Percentiles rank a stretch among this genome's conserved stretches.
phyloP scores from a whole-genome alignment of 169 alveolate genomes.

The Neospora caninum region DNA sequence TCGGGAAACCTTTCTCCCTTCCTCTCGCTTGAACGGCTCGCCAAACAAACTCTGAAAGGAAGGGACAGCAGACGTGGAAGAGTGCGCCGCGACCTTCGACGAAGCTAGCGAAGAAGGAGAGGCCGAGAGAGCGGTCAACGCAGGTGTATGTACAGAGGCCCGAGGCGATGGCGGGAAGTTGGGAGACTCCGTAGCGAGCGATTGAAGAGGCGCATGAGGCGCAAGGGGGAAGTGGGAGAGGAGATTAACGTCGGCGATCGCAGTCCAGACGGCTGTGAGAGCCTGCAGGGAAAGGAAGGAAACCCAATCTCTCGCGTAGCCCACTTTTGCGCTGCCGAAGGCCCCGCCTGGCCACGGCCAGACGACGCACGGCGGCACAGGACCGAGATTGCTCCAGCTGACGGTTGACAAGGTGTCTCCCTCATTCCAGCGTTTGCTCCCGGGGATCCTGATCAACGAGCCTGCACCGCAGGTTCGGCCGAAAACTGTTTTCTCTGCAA shows the following conservation, averaged over 20 bases:
- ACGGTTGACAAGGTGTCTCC: too few relatives aligned
- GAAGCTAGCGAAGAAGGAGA: not conserved
- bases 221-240: slow-evolving; percentile 35
- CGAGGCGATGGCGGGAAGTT: not conserved
- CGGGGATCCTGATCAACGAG: too few relatives aligned
- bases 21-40: not conserved
- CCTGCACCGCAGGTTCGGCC: too few relatives aligned
- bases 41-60: not conserved
- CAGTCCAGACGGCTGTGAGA: slow-evolving; percentile 66
- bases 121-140: not conserved
- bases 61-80: not conserved
- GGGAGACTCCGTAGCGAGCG: not conserved
- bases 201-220: not conserved
- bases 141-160: not conserved
- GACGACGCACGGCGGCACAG: too few relatives aligned
- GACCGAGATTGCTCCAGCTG: too few relatives aligned
- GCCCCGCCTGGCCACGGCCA: too few relatives aligned
- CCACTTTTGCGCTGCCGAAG: too few relatives aligned
- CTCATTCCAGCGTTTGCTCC: too few relatives aligned
- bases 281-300: slow-evolving; percentile 34
- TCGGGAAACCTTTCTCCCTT: not conserved
- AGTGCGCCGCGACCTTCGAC: not conserved
- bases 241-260: slow-evolving; percentile 42
- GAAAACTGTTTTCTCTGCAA: too few relatives aligned
- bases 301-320: too few relatives aligned